A percentile compares a stretch with the other conserved stretches of the same genome.
These are phyloP conservation scores for Myriosclerotinia scirpicola DNA, from an alignment of 2,329 filamentous ascomycete species.

Conservation along the genomic window DNA sequence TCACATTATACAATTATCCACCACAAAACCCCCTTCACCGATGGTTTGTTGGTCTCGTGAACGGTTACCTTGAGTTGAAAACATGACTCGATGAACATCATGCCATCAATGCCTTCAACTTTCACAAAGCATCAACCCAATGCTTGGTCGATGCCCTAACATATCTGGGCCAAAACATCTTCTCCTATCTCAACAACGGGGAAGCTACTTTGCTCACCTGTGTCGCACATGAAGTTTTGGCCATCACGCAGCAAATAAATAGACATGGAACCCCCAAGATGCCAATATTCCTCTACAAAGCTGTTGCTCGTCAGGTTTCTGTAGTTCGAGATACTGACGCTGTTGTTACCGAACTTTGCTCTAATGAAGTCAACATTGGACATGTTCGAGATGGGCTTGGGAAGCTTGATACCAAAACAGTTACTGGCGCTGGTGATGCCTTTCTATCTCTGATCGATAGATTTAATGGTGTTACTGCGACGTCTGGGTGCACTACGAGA, in stretches of 20 bases:
- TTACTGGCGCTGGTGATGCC: conserved; percentile 41
- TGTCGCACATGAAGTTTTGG: conserved; percentile 2
- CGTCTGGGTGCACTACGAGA: background rate
- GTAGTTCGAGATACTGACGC: conserved; percentile 47
- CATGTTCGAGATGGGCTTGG: conserved; percentile 48
- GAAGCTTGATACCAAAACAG: conserved; percentile 44
- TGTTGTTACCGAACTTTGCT: conserved; percentile 46
- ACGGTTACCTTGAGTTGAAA: conserved; percentile 19
- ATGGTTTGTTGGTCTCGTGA: conserved; percentile 30
- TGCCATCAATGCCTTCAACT: conserved; percentile 38
- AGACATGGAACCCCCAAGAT: conserved; percentile 47
- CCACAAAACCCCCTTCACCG: conserved; percentile 41
- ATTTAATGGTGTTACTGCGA: conserved; percentile 20
- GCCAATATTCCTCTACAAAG: conserved; percentile 53
- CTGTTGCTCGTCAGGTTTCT: conserved; percentile 48
- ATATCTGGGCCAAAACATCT: conserved; percentile 43
- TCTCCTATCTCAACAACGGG: conserved; percentile 46
- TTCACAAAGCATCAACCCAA: conserved; percentile 37
- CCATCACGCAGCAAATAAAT: conserved; percentile 18
- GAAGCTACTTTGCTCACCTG: conserved; percentile 27
- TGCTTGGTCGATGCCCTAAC: conserved; percentile 34
- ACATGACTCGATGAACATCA: conserved; percentile 27
- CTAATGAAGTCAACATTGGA: conserved; percentile 44
- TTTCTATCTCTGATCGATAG: conserved; percentile 37
- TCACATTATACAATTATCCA: conserved; percentile 42